These are phyloP conservation scores for Dioscorea zingiberensis DNA, from an alignment of 106 monocot species.

Conservation along the genomic window DNA sequence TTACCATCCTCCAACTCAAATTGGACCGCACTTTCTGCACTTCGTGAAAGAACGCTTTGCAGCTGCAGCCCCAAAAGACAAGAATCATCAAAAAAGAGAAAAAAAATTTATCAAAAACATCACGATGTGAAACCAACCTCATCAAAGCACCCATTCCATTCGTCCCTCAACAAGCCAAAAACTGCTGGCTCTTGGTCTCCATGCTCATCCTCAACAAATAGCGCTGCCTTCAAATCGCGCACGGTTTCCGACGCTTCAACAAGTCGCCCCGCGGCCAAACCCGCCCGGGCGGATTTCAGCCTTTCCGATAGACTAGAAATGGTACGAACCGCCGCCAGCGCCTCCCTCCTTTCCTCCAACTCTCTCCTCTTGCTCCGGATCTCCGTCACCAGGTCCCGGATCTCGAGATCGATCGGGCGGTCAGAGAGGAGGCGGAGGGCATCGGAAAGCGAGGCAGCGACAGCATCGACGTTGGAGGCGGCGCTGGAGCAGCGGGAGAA, in stretches of 20 bases:
- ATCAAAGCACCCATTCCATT: slow-evolving; percentile 64
- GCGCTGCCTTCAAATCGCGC: slow-evolving; percentile 38
- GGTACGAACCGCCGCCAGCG: slow-evolving; percentile 30
- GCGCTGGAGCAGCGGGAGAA: slow-evolving; percentile 50
- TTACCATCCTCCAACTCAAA: slow-evolving; percentile 46
- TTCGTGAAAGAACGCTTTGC: slow-evolving; percentile 55
- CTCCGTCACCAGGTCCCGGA: slow-evolving; percentile 38
- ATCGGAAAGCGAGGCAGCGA: slow-evolving; percentile 27
- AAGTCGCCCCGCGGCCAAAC: slow-evolving; percentile 30
- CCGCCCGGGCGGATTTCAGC: slow-evolving; percentile 30
- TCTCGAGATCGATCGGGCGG: slow-evolving; percentile 31
- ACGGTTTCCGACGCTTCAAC: slow-evolving; percentile 45
- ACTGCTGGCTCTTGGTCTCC: slow-evolving; percentile 42
- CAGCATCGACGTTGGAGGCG: slow-evolving; percentile 22
- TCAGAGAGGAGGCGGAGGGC: slow-evolving; percentile 51
- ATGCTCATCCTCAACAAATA: slow-evolving; percentile 19
- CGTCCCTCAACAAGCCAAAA: slow-evolving; percentile 55
- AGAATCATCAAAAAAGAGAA: not conserved
- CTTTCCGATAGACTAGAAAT: slow-evolving; percentile 30
- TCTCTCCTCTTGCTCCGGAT: slow-evolving; percentile 45
- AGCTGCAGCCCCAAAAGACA: slow-evolving; percentile 27
- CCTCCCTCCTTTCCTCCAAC: slow-evolving; percentile 55
- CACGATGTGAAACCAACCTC: slow-evolving; percentile 34
- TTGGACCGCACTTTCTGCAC: slow-evolving; percentile 39
- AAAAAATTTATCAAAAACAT: not conserved